Evolutionary conservation across 2,329 filamentous ascomycete genomes (phyloP), one percentile per base, ranked within the genome.

Genomic region (Botryosphaeria dothidea): DNA sequence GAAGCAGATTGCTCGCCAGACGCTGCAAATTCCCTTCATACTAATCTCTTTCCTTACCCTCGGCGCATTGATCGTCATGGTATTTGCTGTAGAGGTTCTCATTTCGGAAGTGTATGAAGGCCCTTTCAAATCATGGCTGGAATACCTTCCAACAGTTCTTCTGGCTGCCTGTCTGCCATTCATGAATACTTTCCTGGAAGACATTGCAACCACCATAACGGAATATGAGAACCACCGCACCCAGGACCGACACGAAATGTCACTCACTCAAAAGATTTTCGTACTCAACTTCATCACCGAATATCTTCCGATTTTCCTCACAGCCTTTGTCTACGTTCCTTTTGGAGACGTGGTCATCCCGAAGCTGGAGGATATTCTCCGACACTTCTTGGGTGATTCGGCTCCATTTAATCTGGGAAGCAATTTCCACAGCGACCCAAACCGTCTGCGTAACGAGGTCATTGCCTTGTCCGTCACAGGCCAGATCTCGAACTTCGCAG

Each of bases 141-240:
- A 74, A 64, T 76, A 75, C 29, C 62, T 75, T 1, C 74, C 74
- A 0, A 76, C 74, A 1, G 68, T 75, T 7, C 38, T 76, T 25
- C 70, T 76, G 7, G 73, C 73, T 8, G 66, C 73, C 2, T 66
- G 73, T 21, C 36, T 75, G 1, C 74, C 73, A 11, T 75, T 73
- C 45, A 73, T 72, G 25, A 74, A 69, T 4, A 71, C 66, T 48
- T 68, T 71, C 11, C 64, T 76, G 0, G 71, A 75, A 52, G 57
- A 67, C 17, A 67, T 73, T 13, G 74, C 74, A 17, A 68, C 68
- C n/a, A 62, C 51, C 21, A 66, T 76, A 66, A 75, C 74, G 3
- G 70, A 75, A 60, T 76, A 72, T 57, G 74, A 76, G 45, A 76
- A 76, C 45, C 73, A 76, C 52, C 69, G 73, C 49, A 76, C 74